A percentile compares a stretch with the other conserved stretches of the same genome.
phyloP scores from a whole-genome alignment of 1,284 basidiomycete species.

The Peniophora sp. region DNA sequence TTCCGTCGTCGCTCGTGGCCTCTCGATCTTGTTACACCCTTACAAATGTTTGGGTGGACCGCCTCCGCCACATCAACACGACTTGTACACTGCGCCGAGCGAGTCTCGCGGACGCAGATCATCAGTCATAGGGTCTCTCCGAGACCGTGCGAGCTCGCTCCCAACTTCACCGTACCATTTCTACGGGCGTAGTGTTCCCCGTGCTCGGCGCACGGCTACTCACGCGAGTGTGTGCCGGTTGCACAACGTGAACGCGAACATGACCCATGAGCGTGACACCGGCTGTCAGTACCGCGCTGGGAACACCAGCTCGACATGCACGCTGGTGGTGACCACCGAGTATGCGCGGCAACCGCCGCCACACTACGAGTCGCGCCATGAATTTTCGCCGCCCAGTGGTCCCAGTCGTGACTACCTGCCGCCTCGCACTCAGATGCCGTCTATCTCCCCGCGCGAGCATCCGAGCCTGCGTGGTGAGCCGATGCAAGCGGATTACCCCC shows the following conservation, averaged over 20 bases:
- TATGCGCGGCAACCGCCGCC: slow-evolving; percentile 28
- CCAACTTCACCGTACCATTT: slow-evolving; percentile 31
- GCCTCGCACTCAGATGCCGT: slow-evolving; percentile 11
- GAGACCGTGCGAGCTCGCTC: slow-evolving; percentile 38
- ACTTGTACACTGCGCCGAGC: slow-evolving; percentile 33
- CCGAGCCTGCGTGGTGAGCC: slow-evolving; percentile 11
- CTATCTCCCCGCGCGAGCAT: slow-evolving; percentile 7
- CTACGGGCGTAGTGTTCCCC: slow-evolving; percentile 35
- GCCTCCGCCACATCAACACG: slow-evolving; percentile 32
- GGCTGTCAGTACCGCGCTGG: slow-evolving; percentile 26
- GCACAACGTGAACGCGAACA: slow-evolving; percentile 38
- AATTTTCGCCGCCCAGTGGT: slow-evolving; percentile 10
- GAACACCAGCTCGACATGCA: slow-evolving; percentile 31
- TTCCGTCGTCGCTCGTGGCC: slow-evolving; percentile 35
- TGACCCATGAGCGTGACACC: slow-evolving; percentile 22
- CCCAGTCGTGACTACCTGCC: slow-evolving; percentile 12
- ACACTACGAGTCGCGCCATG: slow-evolving; percentile 20
- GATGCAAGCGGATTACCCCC: slow-evolving; percentile 1
- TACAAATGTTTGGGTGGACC: neutral
- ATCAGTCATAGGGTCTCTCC: slow-evolving; percentile 46
- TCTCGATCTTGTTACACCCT: slow-evolving; percentile 49
- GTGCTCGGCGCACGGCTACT: slow-evolving; percentile 49
- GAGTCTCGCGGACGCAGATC: slow-evolving; percentile 32
- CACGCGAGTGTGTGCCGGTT: slow-evolving; percentile 30
- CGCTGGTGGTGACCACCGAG: slow-evolving; percentile 36